Percentiles rank a stretch among this genome's conserved stretches.
phyloP scores from a whole-genome alignment of 495 filamentous ascomycete genomes.

The Daldinia childiae region DNA sequence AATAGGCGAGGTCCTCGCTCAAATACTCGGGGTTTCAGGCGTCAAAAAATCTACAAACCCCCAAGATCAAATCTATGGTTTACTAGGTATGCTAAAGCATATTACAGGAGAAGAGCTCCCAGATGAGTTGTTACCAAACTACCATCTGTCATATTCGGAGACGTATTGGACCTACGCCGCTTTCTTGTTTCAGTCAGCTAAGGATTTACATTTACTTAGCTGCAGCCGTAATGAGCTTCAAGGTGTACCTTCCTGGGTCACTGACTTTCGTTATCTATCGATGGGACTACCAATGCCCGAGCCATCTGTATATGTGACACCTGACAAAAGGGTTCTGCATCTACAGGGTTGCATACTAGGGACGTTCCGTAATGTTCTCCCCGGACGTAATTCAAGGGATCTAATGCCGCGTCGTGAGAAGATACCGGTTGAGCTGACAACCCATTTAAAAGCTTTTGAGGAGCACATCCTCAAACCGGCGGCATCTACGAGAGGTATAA shows the following conservation, averaged over 20 bases:
- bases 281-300: no score
- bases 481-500: slow-evolving; percentile 6
- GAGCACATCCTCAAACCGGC: slow-evolving; percentile 26
- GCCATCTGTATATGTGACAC: slow-evolving; percentile 1
- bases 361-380: background rate
- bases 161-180: slow-evolving; percentile 29
- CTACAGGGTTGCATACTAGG: slow-evolving; percentile 18
- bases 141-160: slow-evolving; percentile 3
- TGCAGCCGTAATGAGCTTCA: slow-evolving; percentile 5
- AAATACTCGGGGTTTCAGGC: no score
- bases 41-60: slow-evolving; percentile 2
- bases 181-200: slow-evolving; percentile 18
- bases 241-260: slow-evolving; percentile 32
- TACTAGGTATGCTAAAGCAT: slow-evolving; percentile 21
- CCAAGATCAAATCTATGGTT: slow-evolving; percentile 30
- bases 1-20: slow-evolving; percentile 1
- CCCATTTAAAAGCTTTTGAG: slow-evolving; percentile 12
- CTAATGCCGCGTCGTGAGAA: background rate
- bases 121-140: slow-evolving; percentile 21
- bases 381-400: background rate
- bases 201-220: slow-evolving; percentile 13
- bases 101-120: slow-evolving; percentile 14
- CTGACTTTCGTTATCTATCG: slow-evolving; percentile 37
- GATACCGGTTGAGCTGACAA: slow-evolving; percentile 9
- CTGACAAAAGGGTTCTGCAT: slow-evolving; percentile 20